Evolutionary conservation across 2,329 filamentous ascomycete genomes (phyloP).

Genomic region (Pseudogymnoascus sp.): DNA sequence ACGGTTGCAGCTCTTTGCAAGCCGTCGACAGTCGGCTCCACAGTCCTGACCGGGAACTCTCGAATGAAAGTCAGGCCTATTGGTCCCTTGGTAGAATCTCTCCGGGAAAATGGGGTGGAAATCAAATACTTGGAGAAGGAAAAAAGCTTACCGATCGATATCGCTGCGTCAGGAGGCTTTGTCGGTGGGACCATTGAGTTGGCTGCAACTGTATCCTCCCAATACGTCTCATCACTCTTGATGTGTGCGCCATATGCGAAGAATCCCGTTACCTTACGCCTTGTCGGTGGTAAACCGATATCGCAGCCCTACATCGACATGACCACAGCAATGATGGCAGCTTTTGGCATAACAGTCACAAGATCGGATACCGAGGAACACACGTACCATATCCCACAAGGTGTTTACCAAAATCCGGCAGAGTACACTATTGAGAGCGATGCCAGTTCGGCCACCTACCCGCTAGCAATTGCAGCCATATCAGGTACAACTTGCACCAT

Average conservation of each 20-base stretch:
- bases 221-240: constrained; percentile 93
- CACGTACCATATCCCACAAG: constrained; percentile 89
- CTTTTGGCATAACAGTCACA: constrained; percentile 78
- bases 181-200: constrained; percentile 83
- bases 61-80: constrained; percentile 96
- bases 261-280: constrained; percentile 78
- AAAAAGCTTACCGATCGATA: constrained; percentile 75
- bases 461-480: constrained; percentile 87
- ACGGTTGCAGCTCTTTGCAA: constrained; percentile 81
- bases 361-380: constrained; percentile 73
- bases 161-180: constrained; percentile 77
- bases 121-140: constrained; percentile 81
- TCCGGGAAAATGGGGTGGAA: constrained; percentile 78
- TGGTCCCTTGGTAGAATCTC: constrained; percentile 83
- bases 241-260: constrained; percentile 98
- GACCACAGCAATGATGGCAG: constrained; percentile 95
- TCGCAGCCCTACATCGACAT: constrained; percentile 98
- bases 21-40: constrained; percentile 58
- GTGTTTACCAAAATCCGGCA: constrained; percentile 71
- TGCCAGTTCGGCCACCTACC: constrained; percentile 95
- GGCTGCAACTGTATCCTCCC: constrained; percentile 93
- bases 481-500: constrained; percentile 93
- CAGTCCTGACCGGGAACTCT: constrained; percentile 83
- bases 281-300: constrained; percentile 95
- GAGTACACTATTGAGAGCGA: constrained; percentile 94